Conservation (phyloP, 2,329 filamentous ascomycete genomes). For the Cordyceps farinosa region DNA sequence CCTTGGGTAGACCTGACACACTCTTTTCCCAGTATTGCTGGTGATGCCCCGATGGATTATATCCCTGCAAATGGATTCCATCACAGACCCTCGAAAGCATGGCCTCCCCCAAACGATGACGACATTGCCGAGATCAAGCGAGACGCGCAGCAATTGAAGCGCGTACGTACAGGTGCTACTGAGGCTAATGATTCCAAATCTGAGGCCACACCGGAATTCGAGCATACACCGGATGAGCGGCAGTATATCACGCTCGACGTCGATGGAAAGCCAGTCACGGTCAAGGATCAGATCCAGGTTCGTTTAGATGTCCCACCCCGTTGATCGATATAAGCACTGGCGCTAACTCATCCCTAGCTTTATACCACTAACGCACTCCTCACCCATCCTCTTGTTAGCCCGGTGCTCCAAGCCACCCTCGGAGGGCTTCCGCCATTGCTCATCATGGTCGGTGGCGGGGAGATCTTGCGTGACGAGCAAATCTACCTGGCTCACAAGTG, state of each 20-base stretch:
- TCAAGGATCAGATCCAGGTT: constrained; percentile 92
- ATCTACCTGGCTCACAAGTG: constrained; percentile 94
- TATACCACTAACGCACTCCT: constrained; percentile 81
- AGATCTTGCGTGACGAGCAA: constrained; percentile 89
- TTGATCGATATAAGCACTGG: not conserved
- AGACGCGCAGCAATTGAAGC: constrained; percentile 43
- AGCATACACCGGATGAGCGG: constrained; percentile 18
- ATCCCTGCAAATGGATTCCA: constrained; percentile 86
- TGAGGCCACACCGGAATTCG: not conserved
- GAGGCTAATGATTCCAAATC: not conserved
- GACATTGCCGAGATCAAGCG: constrained; percentile 58
- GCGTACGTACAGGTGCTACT: constrained; percentile 14
- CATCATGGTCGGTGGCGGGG: constrained; percentile 82
- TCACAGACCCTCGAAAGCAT: constrained; percentile 83
- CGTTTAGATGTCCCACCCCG: constrained; percentile 17
- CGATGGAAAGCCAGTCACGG: constrained; percentile 64
- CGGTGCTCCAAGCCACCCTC: constrained; percentile 79
- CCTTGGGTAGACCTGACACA: constrained; percentile 96
- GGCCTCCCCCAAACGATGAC: constrained; percentile 85
- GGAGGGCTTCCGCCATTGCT: constrained; percentile 86
- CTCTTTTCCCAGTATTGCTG: constrained; percentile 86
- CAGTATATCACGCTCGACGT: constrained; percentile 61
- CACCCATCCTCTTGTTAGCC: constrained; percentile 84
- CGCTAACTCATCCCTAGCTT: constrained; percentile 40
- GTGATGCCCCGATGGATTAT: constrained; percentile 73